Conservation (phyloP, 2,329 filamentous ascomycete genomes). For the Pseudocercospora vitis region DNA sequence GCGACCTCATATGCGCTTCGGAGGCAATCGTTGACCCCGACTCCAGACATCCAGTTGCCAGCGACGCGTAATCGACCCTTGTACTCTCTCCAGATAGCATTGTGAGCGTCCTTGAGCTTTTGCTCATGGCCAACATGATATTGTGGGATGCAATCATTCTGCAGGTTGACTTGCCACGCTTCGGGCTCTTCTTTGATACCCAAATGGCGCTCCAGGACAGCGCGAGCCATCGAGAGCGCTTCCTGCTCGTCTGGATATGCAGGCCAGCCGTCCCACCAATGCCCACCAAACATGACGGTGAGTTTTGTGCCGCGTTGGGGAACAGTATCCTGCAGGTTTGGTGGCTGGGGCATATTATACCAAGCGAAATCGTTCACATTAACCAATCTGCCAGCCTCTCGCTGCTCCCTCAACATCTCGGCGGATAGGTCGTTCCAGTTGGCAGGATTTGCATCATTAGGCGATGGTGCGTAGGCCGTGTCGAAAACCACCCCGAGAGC, state of each 20-base stretch:
- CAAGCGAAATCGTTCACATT: conserved; percentile 39
- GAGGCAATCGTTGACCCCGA: conserved; percentile 55
- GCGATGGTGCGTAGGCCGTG: conserved; percentile 54
- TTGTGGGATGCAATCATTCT: conserved; percentile 82
- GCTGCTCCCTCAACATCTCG: conserved; percentile 28
- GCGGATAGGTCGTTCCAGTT: conserved; percentile 29
- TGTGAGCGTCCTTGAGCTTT: conserved; percentile 59
- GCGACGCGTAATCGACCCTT: conserved; percentile 64
- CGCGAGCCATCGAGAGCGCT: conserved; percentile 67
- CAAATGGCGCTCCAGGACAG: conserved; percentile 71
- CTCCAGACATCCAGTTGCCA: conserved; percentile 50
- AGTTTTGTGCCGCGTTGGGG: conserved; percentile 70
- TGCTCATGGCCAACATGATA: conserved; percentile 75
- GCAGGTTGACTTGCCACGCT: conserved; percentile 61
- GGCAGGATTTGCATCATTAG: conserved; percentile 26
- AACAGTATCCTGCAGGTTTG: conserved; percentile 37
- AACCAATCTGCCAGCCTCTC: conserved; percentile 30
- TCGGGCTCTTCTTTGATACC: conserved; percentile 64
- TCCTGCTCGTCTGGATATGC: conserved; percentile 64
- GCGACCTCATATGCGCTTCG: conserved; percentile 58
- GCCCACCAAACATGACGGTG: conserved; percentile 91
- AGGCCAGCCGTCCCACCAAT: conserved; percentile 75
- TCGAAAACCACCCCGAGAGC: conserved; percentile 93
- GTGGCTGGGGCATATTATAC: conserved; percentile 36
- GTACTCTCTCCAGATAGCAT: conserved; percentile 58